Evolutionary conservation across 108 stramenopile species (phyloP).

Genomic region (Stephanodiscus minutulus): DNA sequence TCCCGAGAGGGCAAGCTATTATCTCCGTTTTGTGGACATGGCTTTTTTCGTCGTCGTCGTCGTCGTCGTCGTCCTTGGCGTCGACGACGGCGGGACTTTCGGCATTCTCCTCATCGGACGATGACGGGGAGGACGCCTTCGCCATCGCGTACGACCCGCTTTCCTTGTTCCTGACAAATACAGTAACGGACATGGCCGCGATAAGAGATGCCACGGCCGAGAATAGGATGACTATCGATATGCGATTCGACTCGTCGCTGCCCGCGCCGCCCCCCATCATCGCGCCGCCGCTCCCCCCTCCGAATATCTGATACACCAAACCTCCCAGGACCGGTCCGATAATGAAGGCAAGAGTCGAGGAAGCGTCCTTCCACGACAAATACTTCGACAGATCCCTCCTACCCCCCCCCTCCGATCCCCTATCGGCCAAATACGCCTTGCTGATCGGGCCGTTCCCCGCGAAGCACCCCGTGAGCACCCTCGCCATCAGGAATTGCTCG

Average conservation of each 20-base stretch:
- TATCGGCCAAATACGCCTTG: constrained; percentile 82
- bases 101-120: neutral
- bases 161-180: constrained; percentile 40
- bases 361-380: constrained; percentile 75
- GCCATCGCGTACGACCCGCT: neutral
- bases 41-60: no score
- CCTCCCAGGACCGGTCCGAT: constrained; percentile 75
- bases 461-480: constrained; percentile 73
- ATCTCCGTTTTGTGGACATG: constrained; percentile 30
- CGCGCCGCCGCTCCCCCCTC: no score
- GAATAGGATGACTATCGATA: constrained; percentile 65
- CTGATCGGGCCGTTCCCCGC: constrained; percentile 72
- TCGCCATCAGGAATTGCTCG: constrained; percentile 55
- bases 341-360: constrained; percentile 75
- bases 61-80: neutral
- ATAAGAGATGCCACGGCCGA: constrained; percentile 64
- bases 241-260: constrained; percentile 39
- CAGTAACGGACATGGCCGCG: constrained; percentile 50
- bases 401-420: constrained; percentile 45
- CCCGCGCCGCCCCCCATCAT: constrained; percentile 15
- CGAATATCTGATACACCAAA: constrained; percentile 45
- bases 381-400: constrained; percentile 47
- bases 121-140: neutral
- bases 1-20: constrained; percentile 73
- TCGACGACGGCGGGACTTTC: neutral